Conservation (phyloP, 1,284 basidiomycete genomes). For the Puccinia brachypodii region DNA sequence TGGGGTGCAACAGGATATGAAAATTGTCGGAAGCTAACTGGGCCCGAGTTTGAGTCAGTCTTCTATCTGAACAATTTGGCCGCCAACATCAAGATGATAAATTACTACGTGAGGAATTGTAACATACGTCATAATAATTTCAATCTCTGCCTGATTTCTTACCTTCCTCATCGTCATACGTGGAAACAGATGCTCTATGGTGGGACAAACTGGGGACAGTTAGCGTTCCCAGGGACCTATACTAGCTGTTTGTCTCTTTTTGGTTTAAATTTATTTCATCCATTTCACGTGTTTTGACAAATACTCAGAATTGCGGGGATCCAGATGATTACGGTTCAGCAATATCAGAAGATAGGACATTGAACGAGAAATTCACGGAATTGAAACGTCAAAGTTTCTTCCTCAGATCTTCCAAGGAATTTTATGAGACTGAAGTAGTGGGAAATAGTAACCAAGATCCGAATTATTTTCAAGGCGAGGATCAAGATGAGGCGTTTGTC, state of each 20-base stretch:
- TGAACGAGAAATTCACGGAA: constrained; percentile 70
- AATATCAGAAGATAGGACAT: constrained; percentile 68
- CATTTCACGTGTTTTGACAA: not conserved
- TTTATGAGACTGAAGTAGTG: constrained; percentile 73
- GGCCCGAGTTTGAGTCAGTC: constrained; percentile 70
- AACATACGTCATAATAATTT: not conserved
- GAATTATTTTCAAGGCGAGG: constrained; percentile 57
- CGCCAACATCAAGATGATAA: constrained; percentile 69
- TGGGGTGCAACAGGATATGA: constrained; percentile 63
- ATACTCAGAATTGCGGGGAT: constrained; percentile 49
- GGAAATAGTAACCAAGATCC: constrained; percentile 54
- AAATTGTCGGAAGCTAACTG: constrained; percentile 65
- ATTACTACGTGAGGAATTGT: constrained; percentile 65
- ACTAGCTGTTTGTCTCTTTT: constrained; percentile 47
- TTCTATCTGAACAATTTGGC: constrained; percentile 66
- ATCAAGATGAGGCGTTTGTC: constrained; percentile 62
- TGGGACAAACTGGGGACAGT: constrained; percentile 74
- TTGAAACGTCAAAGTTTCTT: constrained; percentile 73
- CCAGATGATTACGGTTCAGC: constrained; percentile 60
- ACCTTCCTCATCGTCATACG: not conserved
- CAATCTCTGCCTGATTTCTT: not conserved
- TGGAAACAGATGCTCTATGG: constrained; percentile 57
- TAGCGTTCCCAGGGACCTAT: constrained; percentile 65
- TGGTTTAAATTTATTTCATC: constrained; percentile 57
- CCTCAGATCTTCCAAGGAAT: constrained; percentile 70